Conservation (phyloP, 2,329 filamentous ascomycete species). For the Trichoderma atrobrunneum region DNA sequence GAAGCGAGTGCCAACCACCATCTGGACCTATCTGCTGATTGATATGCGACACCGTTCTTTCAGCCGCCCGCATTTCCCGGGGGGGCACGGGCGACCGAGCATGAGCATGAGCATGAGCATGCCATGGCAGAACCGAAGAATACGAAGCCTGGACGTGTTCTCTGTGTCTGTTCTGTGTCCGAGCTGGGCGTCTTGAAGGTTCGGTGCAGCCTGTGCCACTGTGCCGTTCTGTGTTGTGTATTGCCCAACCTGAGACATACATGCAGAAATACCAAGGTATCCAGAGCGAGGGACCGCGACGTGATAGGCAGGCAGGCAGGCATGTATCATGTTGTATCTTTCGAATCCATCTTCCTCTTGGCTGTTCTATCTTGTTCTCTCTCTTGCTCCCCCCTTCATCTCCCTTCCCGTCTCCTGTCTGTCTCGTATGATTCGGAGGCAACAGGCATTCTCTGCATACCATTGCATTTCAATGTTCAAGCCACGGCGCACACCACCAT, state of each 20-base stretch:
- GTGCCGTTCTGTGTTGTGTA: not conserved
- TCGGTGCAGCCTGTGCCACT: not conserved
- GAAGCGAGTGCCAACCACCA: not conserved
- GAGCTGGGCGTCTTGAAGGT: not conserved
- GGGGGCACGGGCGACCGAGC: not conserved
- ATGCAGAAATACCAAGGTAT: conserved; percentile 1
- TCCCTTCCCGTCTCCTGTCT: not conserved
- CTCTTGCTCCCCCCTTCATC: not conserved
- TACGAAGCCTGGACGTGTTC: not conserved
- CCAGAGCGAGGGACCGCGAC: not conserved
- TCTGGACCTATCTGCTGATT: not conserved
- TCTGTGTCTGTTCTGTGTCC: not conserved
- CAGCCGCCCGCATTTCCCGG: not conserved
- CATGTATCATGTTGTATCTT: not conserved
- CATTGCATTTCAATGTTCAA: not conserved
- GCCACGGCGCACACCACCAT: conserved; percentile 1
- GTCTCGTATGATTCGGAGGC: not conserved
- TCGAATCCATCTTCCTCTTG: not conserved
- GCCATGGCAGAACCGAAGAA: not conserved
- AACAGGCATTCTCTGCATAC: not conserved
- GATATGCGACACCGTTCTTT: not conserved
- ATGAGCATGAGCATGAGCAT: not conserved
- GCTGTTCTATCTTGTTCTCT: not conserved
- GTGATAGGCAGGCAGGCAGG: not conserved
- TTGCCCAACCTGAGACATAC: conserved; percentile 16